A percentile compares a stretch with the other conserved stretches of the same genome.
Evolutionary conservation across 257 asterid species (phyloP).

Genomic region (Haberlea rhodopensis): DNA sequence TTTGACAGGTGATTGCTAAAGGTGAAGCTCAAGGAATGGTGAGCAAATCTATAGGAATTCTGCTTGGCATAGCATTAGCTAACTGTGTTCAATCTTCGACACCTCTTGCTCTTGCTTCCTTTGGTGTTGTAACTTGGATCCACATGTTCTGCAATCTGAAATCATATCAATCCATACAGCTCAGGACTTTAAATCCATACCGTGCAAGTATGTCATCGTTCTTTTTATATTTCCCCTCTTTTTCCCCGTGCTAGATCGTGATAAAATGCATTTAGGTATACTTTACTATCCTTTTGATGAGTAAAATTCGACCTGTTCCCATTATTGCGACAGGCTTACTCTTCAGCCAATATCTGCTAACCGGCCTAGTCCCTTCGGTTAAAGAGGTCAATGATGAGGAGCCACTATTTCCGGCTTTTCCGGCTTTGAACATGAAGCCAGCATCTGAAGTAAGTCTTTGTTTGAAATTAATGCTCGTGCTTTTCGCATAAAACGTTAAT

Average conservation of each 20-base stretch:
- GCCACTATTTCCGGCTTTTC: slow-evolving; percentile 84
- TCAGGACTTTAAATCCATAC: slow-evolving; percentile 94
- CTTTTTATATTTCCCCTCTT: slow-evolving; percentile 13
- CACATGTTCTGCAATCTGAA: slow-evolving; percentile 99
- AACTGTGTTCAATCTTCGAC: slow-evolving; percentile 78
- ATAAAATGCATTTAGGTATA: slow-evolving; percentile 11
- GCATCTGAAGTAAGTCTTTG: slow-evolving; percentile 50
- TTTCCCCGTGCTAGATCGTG: neutral
- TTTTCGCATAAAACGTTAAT: slow-evolving; percentile 19
- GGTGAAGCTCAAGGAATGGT: slow-evolving; percentile 99
- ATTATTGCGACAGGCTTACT: slow-evolving; percentile 61
- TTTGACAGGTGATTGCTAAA: slow-evolving; percentile 87
- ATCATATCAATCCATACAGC: slow-evolving; percentile 93
- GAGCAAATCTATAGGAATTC: slow-evolving; percentile 92
- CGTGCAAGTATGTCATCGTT: slow-evolving; percentile 80
- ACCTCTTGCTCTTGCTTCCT: slow-evolving; percentile 79
- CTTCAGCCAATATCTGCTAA: slow-evolving; percentile 90
- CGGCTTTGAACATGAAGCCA: slow-evolving; percentile 56
- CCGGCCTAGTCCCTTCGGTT: slow-evolving; percentile 90
- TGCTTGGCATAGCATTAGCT: slow-evolving; percentile 88
- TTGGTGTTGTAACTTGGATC: slow-evolving; percentile 79
- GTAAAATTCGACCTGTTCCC: slow-evolving; percentile 19
- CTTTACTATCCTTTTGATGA: slow-evolving; percentile 15
- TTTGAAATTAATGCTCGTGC: slow-evolving; percentile 13
- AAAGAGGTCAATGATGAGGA: slow-evolving; percentile 95